Evolutionary conservation across 2,329 filamentous ascomycete genomes (phyloP), one percentile per base, ranked within the genome.

Genomic region (Ascocoryne sarcoides): DNA sequence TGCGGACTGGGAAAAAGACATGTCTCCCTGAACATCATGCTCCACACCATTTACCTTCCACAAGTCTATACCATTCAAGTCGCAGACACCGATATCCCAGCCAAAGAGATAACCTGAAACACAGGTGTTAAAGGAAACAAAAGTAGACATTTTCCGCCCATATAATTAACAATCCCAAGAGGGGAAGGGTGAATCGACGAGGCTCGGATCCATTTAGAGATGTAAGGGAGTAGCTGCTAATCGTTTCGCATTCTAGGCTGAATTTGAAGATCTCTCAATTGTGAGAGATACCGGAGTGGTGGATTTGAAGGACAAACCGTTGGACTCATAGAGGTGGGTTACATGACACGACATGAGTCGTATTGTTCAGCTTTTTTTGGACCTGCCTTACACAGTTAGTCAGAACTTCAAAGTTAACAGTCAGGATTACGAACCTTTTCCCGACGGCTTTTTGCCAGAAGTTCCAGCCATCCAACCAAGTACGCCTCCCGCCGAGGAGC

Each of bases 1-100:
- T 51, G 36, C 38, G 48, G 55, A 59, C 58, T 58, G 62, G 62
- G 62, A 62, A 67, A 65, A 65, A 65, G 59, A 53, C 62, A 62
- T 65, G 59, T 58, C 60, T 52, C 60, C 49, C 61, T 59, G 61
- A 64, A 52, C 30, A 14, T 15, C 41, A 48, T 57, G 50, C 50
- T 43, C 46, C 37, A 42, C 51, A 30, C 32, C 14, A 37, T 34
- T 15, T 23, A 28, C 26, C 29, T 32, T 14, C 42, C 41, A 37
- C 32, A 28, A 37, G 32, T 30, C 32, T 36, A 30, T 31, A 31
- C 32, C 26, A n/a, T 17, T 26, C 32, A 39, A 30, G 38, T 47
- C 39, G 49, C 40, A 35, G 32, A 32, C 17, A 41, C 29, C 32
- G 26, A 40, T 42, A 31, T 36, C 31, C 28, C 21, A 15, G 34